Percentiles rank a stretch among this genome's conserved stretches.
phyloP scores from a whole-genome alignment of 2,329 filamentous ascomycete species.

The Orbilia ellipsospora region DNA sequence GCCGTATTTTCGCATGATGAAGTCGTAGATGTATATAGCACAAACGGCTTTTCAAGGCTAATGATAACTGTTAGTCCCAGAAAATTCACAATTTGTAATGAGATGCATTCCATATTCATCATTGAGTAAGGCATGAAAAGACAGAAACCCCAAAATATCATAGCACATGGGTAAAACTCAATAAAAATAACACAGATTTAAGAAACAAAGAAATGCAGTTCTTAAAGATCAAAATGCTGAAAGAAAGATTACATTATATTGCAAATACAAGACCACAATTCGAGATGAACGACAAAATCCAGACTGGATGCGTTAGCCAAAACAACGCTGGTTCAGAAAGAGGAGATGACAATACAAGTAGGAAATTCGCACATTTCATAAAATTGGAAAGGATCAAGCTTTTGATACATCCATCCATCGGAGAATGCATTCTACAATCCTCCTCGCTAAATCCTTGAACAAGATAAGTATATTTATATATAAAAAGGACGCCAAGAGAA shows the following conservation, averaged over 20 bases:
- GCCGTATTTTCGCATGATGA: too few relatives aligned
- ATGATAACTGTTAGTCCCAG: too few relatives aligned
- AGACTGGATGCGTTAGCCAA: slow-evolving; percentile 5
- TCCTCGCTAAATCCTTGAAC: neutral
- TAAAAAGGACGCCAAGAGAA: slow-evolving; percentile 22
- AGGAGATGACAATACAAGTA: neutral
- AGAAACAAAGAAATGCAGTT: too few relatives aligned
- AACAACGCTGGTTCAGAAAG: slow-evolving; percentile 11
- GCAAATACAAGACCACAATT: slow-evolving; percentile 15
- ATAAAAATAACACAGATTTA: too few relatives aligned
- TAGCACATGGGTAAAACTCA: too few relatives aligned
- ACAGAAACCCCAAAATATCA: too few relatives aligned
- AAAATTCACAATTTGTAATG: too few relatives aligned
- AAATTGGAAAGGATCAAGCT: slow-evolving; percentile 3
- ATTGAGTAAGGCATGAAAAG: too few relatives aligned
- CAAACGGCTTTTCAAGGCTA: too few relatives aligned
- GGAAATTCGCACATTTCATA: neutral
- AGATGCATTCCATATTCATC: too few relatives aligned
- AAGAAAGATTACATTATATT: slow-evolving; percentile 8
- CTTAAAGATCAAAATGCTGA: neutral
- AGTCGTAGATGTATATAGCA: too few relatives aligned
- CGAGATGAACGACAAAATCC: neutral
- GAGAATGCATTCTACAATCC: neutral
- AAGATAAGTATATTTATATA: slow-evolving; percentile 7
- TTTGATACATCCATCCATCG: slow-evolving; percentile 7